Evolutionary conservation across 202 grass and related monocot species (phyloP), one percentile per base, ranked within the genome.

Genomic region (Dendrocalamus latiflorus): DNA sequence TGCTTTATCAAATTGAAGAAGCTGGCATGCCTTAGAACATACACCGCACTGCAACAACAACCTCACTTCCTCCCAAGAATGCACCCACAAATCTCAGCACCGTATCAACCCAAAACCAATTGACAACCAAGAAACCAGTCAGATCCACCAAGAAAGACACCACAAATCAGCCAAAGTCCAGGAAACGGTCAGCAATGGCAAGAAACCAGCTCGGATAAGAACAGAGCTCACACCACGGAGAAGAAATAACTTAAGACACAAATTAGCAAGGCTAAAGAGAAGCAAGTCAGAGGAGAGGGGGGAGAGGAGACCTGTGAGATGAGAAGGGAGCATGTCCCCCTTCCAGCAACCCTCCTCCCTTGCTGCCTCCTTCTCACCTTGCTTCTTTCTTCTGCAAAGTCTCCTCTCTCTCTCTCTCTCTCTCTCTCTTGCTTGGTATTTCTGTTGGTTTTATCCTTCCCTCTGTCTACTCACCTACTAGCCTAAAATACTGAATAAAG

Each of bases 261-360:
- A 78, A 81, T 49, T 63, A 80, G 25, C 70, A 71, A 68, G 34
- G 78, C 38, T 13, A 44, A 45, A 24, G 33, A 78, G 75, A 68
- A 36, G 54, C 39, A 28, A 79, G 76, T 72, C 58, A 55, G 72
- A 75, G 74, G 24, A 41, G 69, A 76, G 53, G 69, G 74, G 43
- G 12, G 74, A 30, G 62, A 68, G 15, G 64, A 84, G 77, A 91
- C 85, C 85, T 81, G 85, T 72, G 77, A 67, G 78, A 86, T 82
- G 78, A 61, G 77, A 61, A 80, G 87, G 87, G 86, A 84, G 93
- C 90, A 95, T 90, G 93, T 83, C 86, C 86, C 87, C 86, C 76
- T 85, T 89, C 50, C 76, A 24, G 76, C 78, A 90, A 81, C 63
- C 81, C 85, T 74, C 83, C 82, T 79, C 71, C 84, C 73, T 80